Percentiles rank a stretch among this genome's conserved stretches.
Conservation (phyloP, 2,329 filamentous ascomycete genomes). For the Botrytis galanthina region DNA sequence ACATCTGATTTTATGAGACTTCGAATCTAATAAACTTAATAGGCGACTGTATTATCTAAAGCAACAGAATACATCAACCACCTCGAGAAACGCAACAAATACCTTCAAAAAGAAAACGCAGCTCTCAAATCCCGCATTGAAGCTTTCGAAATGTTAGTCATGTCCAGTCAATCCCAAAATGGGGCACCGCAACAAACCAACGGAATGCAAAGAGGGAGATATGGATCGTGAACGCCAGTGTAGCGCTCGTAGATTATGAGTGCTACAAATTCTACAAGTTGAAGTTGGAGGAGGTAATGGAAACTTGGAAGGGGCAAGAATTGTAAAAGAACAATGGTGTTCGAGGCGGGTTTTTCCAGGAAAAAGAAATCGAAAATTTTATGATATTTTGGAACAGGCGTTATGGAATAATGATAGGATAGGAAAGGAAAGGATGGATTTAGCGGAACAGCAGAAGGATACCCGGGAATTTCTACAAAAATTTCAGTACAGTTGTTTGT, state of each 20-base stretch:
- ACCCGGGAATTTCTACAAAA: constrained; percentile 7
- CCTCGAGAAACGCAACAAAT: constrained; percentile 83
- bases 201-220: constrained; percentile 12
- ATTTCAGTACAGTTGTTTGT: constrained; percentile 5
- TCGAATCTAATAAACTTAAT: constrained; percentile 10
- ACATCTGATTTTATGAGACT: not conserved
- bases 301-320: not conserved
- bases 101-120: constrained; percentile 76
- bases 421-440: not conserved
- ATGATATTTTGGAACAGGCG: not conserved
- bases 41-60: constrained; percentile 69
- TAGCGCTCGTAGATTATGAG: not conserved
- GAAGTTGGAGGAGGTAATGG: not conserved
- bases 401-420: not conserved
- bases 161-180: constrained; percentile 44
- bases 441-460: constrained; percentile 11
- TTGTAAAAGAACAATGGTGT: constrained; percentile 7
- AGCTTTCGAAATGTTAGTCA: constrained; percentile 77
- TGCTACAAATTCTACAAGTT: not conserved
- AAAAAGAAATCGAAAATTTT: not conserved
- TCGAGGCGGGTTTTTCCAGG: not conserved
- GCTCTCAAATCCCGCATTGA: constrained; percentile 74
- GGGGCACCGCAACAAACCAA: constrained; percentile 2
- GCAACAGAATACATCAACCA: constrained; percentile 95
- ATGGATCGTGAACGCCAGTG: not conserved